A percentile compares a stretch with the other conserved stretches of the same genome.
Conservation (phyloP, 768 basidiomycete genomes). For the Auricularia sp. region DNA sequence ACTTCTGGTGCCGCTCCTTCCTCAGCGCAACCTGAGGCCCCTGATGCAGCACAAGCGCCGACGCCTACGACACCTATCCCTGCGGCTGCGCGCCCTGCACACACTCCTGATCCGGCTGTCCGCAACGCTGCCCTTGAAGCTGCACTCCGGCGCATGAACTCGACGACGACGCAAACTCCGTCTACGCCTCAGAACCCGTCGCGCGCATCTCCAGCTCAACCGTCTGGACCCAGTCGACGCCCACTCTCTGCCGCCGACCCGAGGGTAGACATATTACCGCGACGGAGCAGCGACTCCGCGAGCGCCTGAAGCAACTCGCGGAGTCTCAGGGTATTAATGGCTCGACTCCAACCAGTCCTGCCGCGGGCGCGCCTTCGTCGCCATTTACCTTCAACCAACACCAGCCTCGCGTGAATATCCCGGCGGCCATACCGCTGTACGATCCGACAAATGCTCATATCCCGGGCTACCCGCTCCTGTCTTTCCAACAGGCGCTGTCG, state of each 20-base stretch:
- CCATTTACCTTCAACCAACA: conserved; percentile 7
- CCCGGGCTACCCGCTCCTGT: conserved; percentile 5
- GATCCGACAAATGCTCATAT: conserved; percentile 14
- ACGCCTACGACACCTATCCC: conserved; percentile 7
- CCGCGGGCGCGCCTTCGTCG: conserved; percentile 1
- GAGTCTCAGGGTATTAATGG: not conserved
- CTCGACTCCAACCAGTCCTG: conserved; percentile 1
- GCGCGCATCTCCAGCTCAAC: too few species aligned
- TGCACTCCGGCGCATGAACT: not conserved
- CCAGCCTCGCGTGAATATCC: conserved; percentile 2
- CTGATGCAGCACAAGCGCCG: conserved; percentile 6
- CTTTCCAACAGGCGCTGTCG: not conserved
- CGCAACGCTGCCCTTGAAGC: not conserved
- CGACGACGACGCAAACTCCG: too few species aligned
- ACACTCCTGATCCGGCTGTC: not conserved
- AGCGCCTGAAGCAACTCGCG: not conserved
- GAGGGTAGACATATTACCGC: not conserved
- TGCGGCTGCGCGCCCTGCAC: not conserved
- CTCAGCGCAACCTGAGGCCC: not conserved
- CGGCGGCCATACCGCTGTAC: conserved; percentile 33
- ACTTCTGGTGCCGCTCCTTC: too few species aligned
- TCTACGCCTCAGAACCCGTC: too few species aligned
- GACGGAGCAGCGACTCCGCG: not conserved
- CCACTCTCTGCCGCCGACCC: too few species aligned
- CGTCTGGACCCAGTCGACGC: too few species aligned